Percentiles rank a stretch among this genome's conserved stretches.
phyloP scores from a whole-genome alignment of 495 filamentous ascomycete species.

The Penicillium ucsense region DNA sequence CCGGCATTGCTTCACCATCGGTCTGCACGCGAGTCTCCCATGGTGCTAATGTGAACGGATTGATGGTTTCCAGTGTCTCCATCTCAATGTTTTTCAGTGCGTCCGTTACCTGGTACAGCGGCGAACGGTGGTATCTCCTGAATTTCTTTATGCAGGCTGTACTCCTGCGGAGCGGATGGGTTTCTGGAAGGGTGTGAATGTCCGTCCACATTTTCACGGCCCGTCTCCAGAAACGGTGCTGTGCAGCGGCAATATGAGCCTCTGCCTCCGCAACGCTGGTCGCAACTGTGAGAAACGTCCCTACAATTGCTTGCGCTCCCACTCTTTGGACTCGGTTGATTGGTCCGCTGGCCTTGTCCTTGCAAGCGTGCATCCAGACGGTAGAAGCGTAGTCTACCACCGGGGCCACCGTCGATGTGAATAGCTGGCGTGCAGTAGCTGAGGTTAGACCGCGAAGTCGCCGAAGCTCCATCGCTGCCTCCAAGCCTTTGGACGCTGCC shows the following conservation, averaged over 20 bases:
- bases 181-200: conserved; percentile 13
- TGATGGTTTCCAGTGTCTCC: no score
- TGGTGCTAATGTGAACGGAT: conserved; percentile 4
- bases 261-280: conserved; percentile 4
- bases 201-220: conserved; percentile 17
- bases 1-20: background rate
- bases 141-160: conserved; percentile 8
- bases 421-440: conserved; percentile 8
- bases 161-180: conserved; percentile 14
- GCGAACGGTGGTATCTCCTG: conserved; percentile 9
- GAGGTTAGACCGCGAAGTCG: conserved; percentile 15
- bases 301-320: conserved; percentile 23
- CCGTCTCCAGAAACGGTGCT: conserved; percentile 13
- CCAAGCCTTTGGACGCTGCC: conserved; percentile 18
- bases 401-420: conserved; percentile 15
- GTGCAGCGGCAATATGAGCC: conserved; percentile 12
- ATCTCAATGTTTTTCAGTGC: no score
- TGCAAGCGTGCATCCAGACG: conserved; percentile 22
- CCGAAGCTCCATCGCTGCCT: conserved; percentile 17
- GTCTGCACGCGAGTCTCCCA: conserved; percentile 6
- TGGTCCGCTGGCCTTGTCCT: conserved; percentile 10
- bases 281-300: conserved; percentile 10
- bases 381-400: conserved; percentile 25
- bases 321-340: conserved; percentile 19
- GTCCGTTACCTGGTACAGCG: conserved; percentile 4